Evolutionary conservation across 208 protist species (phyloP).

Genomic region (Zelonia costaricensis): DNA sequence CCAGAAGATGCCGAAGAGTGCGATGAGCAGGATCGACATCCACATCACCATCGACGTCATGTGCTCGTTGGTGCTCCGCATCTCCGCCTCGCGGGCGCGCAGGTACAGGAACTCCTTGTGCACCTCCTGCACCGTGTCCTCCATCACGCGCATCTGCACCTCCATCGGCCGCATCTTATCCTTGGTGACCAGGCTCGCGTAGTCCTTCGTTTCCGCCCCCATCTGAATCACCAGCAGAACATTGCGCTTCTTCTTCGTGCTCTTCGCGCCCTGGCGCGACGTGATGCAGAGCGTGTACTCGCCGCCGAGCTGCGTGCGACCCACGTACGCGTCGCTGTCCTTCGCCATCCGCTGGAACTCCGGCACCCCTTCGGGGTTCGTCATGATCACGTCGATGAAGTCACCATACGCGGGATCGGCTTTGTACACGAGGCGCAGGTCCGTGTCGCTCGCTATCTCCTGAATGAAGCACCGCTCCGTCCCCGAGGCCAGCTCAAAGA

Average conservation of each 20-base stretch:
- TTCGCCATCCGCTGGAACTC: slow-evolving; percentile 25
- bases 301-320: slow-evolving; percentile 49
- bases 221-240: slow-evolving; percentile 21
- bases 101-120: slow-evolving; percentile 89
- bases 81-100: slow-evolving; percentile 81
- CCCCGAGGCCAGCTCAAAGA: slow-evolving; percentile 63
- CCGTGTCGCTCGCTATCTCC: slow-evolving; percentile 67
- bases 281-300: slow-evolving; percentile 77
- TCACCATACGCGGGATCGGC: slow-evolving; percentile 58
- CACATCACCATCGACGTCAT: slow-evolving; percentile 71
- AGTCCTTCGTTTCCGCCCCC: slow-evolving; percentile 74
- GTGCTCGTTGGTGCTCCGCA: slow-evolving; percentile 88
- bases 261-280: slow-evolving; percentile 24
- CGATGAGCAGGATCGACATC: slow-evolving; percentile 60
- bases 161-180: slow-evolving; percentile 93
- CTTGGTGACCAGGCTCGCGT: slow-evolving; percentile 61
- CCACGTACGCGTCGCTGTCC: slow-evolving; percentile 36
- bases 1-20: slow-evolving; percentile 74
- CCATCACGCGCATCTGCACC: slow-evolving; percentile 84
- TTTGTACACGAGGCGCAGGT: slow-evolving; percentile 58
- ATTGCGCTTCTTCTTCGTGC: neutral
- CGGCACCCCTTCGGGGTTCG: slow-evolving; percentile 23
- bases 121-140: slow-evolving; percentile 82
- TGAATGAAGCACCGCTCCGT: slow-evolving; percentile 79
- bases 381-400: slow-evolving; percentile 51